Conservation (phyloP, 1,284 basidiomycete genomes). For the Sanguinoderma infundibulare region DNA sequence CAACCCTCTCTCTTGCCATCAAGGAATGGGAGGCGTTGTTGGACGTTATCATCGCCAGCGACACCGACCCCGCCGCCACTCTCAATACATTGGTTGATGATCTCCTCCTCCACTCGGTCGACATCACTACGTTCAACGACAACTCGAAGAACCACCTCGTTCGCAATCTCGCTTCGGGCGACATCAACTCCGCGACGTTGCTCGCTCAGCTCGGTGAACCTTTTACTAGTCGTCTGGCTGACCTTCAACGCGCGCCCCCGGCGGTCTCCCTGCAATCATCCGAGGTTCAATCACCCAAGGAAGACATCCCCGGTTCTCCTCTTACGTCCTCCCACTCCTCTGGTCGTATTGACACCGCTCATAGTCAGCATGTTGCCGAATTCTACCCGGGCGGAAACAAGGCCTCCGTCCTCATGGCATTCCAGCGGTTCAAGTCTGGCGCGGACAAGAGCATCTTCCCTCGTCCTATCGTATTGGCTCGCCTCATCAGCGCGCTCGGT, state of each 20-base stretch:
- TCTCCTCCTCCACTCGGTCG: conserved; percentile 22
- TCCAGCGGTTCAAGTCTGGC: conserved; percentile 43
- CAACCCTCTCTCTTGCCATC: conserved; percentile 25
- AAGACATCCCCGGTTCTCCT: conserved; percentile 21
- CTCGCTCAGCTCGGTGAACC: conserved; percentile 25
- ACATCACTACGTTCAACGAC: conserved; percentile 23
- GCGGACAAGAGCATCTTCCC: conserved; percentile 50
- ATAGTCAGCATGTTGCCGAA: conserved; percentile 47
- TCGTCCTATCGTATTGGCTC: conserved; percentile 56
- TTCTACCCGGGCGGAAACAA: conserved; percentile 36
- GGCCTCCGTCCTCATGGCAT: conserved; percentile 38
- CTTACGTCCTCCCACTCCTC: conserved; percentile 8
- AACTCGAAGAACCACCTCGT: conserved; percentile 21
- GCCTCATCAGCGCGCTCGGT: conserved; percentile 72
- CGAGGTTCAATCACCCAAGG: conserved; percentile 11
- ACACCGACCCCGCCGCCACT: conserved; percentile 17
- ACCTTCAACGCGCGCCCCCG: conserved; percentile 17
- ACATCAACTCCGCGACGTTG: conserved; percentile 19
- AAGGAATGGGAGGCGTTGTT: conserved; percentile 38
- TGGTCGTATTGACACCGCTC: conserved; percentile 34
- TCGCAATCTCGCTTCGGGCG: conserved; percentile 19
- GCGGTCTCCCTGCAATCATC: conserved; percentile 16
- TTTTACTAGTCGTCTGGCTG: conserved; percentile 16
- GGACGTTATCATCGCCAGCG: conserved; percentile 24
- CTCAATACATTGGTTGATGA: conserved; percentile 26